Conservation (phyloP, 768 basidiomycete species). For the Podaxis sp. region DNA sequence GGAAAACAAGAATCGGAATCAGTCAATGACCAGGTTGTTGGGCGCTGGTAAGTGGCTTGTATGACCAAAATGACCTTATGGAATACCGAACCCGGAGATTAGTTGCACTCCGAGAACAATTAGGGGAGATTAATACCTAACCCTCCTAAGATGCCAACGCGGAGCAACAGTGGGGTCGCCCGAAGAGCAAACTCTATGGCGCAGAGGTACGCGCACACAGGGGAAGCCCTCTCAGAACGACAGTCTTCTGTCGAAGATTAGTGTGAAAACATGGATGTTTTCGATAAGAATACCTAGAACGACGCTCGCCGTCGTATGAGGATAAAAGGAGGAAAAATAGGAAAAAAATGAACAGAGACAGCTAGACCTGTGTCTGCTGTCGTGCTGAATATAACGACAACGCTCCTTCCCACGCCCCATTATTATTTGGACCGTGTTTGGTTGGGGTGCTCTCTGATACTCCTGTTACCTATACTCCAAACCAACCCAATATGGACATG, state of each 20-base stretch:
- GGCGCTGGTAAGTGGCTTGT: neutral
- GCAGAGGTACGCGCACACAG: neutral
- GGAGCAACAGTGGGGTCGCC: constrained; percentile 4
- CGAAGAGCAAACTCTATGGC: constrained; percentile 11
- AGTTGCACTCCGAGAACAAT: neutral
- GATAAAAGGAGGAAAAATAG: neutral
- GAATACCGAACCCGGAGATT: neutral
- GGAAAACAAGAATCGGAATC: neutral
- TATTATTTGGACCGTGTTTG: constrained; percentile 1
- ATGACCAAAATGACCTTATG: neutral
- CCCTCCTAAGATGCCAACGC: neutral
- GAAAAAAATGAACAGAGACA: neutral
- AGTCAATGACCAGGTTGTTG: neutral
- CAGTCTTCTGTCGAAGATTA: constrained; percentile 9
- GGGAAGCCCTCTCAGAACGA: constrained; percentile 1
- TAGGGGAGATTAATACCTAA: neutral
- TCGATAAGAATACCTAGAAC: constrained; percentile 11
- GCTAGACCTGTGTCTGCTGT: neutral
- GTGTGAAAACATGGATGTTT: constrained; percentile 10
- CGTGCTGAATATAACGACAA: constrained; percentile 6
- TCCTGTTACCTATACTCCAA: neutral
- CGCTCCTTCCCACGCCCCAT: constrained; percentile 8
- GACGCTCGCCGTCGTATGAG: constrained; percentile 4
- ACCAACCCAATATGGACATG: neutral
- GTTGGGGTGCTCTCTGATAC: neutral